Base-by-base conservation (phyloP, 371 early-diverging fungal genomes). In the Mucor plumbeus region DNA sequence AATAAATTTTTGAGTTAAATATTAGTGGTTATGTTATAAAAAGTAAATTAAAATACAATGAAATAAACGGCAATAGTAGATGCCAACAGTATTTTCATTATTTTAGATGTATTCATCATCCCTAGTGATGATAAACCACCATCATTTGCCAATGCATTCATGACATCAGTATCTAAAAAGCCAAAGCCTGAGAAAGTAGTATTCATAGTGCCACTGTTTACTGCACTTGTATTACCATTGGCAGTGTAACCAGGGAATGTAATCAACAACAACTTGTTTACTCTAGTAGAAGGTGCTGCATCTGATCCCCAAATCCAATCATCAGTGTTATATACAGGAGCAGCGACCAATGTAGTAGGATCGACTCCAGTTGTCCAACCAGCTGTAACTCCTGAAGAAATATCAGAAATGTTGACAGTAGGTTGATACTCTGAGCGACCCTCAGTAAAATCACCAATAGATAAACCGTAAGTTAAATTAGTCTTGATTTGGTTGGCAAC, bases 401-500 rank as follows among this genome's bases (percentile, higher is more conserved):
- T 65, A 43, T 73, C 70, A 6, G 70, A 68, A 19, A 77, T 63
- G 39, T 76, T 80, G 10, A 76, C 73, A 13, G 65, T 63, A 9
- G 65, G 60, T 50, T 78, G 74, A 36, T 79, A 84, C 44, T 84
- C 84, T 13, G 79, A 50, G 36, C 84, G 72, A 14, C 79, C 81
- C 53, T 84, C 73, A 0, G 74, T 74, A 56, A 77, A 81, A 11
- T 75, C 60, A 33, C 84, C 84, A 44, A 84, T 57, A 0, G 81
- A 81, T 5, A 77, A 39, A 54, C 84, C 84, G 36, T 76, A 79
- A 0, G 84, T 84, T 9, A 47, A 26, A 36, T 84, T 84, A 7
- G 80, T 75, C 67, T 78, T 79, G 68, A 84, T 84, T 38, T 68
- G 67, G 15, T 71, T 67, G 21, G 81, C 80, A 4, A 69, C 68